Evolutionary conservation across 345 rosid genomes (phyloP), one percentile per base, ranked within the genome.

Genomic region (Firmiana major): DNA sequence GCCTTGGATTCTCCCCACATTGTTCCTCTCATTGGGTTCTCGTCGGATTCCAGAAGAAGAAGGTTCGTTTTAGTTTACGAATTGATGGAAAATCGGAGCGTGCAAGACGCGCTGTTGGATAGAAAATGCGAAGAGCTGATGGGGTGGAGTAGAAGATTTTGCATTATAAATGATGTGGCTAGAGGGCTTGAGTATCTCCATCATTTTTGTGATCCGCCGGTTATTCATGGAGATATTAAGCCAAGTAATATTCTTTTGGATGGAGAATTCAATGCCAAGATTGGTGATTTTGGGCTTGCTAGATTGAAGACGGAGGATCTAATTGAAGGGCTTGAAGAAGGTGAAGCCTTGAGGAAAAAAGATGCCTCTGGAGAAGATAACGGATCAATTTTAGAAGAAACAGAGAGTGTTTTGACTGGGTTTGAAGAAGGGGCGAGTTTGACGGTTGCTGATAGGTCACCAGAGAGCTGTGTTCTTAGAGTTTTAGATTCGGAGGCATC

Each of bases 151-250:
- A 84, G 82, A 45, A 62, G 97, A 45, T 87, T 84, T 28, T 85
- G 68, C 34, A 70, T 87, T 49, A 90, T 86, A 1, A 79, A 70
- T 7, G 98, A 93, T 57, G 83, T 96, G 9, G 99, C 97, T 3
- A 86, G 77, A 54, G 99, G 98, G 65, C 85, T 96, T 1, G 84
- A 90, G 85, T 91, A 92, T 81, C 92, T 96, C 26, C 99, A 96
- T 75, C 85, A 84, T 13, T 81, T 42, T 9, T 87, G 93, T 54
- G 80, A 81, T 71, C 96, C 93, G 6, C 69, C 85, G 2, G 86
- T 91, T 48, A 89, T 88, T 64, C 96, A 91, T 48, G 93, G 96
- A 0, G 96, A 91, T 78, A 80, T 91, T 22, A 91, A 91, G 67
- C 96, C 96, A 10, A 87, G 96, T 79, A 91, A 91, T 26, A 81